These are phyloP conservation scores for Eucalyptus cloeziana DNA, from an alignment of 345 rosid genomes.

Conservation along the genomic window DNA sequence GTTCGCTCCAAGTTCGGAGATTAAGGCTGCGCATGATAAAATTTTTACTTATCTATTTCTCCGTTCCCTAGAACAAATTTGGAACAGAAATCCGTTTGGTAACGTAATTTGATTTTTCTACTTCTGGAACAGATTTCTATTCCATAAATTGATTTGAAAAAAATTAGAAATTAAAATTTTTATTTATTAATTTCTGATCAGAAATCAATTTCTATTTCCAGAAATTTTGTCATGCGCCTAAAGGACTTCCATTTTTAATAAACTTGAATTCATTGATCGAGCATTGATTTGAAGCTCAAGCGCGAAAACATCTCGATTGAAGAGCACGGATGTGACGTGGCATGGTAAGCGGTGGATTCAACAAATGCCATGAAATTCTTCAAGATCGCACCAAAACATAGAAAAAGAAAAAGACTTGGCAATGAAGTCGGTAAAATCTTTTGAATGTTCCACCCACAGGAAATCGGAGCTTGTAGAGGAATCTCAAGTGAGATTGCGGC, in stretches of 20 bases:
- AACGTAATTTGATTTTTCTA: no score
- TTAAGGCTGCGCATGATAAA: no score
- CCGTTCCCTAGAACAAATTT: no score
- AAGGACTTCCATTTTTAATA: not conserved
- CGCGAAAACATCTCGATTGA: no score
- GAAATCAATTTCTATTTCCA: no score
- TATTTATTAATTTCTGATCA: no score
- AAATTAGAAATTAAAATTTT: no score
- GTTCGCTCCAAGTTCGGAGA: not conserved
- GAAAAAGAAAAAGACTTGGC: not conserved
- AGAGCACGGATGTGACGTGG: not conserved
- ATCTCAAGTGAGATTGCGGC: not conserved
- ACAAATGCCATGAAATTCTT: accelerated
- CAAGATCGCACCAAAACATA: not conserved
- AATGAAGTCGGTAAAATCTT: not conserved
- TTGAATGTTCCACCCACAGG: not conserved
- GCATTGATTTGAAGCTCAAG: not conserved
- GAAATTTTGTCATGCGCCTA: no score
- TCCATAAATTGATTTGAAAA: no score
- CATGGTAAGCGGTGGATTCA: accelerated
- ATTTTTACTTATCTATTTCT: no score
- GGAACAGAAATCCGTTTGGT: no score
- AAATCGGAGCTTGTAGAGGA: not conserved
- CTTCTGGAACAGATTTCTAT: no score
- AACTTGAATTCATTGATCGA: not conserved